Evolutionary conservation across 2,329 filamentous ascomycete genomes (phyloP), one percentile per base, ranked within the genome.

Genomic region (Botrytis pseudocinerea): DNA sequence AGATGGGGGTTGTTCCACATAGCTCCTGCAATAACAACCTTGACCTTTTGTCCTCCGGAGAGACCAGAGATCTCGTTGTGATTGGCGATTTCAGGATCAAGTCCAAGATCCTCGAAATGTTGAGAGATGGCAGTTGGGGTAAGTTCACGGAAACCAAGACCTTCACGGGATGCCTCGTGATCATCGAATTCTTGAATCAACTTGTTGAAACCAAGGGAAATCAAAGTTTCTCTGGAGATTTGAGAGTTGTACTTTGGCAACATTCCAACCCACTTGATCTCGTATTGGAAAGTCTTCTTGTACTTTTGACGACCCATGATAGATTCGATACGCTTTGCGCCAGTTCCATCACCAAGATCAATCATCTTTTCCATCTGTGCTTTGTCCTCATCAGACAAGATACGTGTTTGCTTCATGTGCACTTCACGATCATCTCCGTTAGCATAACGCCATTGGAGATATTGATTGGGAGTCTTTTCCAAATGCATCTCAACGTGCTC

Each of bases 1-100:
- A 99, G 85, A 85, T 99, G 96, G 0, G 96, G 96, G 86, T 98
- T 98, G 86, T 98, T 98, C 95, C 95, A 97, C 94, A 97, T 97
- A 79, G 94, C 93, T 80, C 93, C 93, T 4, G 94, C 96, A 78
- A 99, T 90, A 76, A 99, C 96, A 65, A 99, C 96, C 88, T 99
- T 99, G 85, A 99, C 96, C 84, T 98, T 98, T 82, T 99, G 96
- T 22, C 96, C 96, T 84, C 96, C 96, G 16, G 95, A 98, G 20
- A 99, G 88, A 80, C 95, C 96, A 76, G 93, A 94, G 79, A 99
- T 99, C 84, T 98, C 92, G 83, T 98, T 98, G 89, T 99, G 96
- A 85, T 98, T 97, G 80, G 96, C 96, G 80, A 99, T 98, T 80
- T 99, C 96, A 0, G 95, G 95, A 82, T 98, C 96, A 69, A 99